Percentiles rank a stretch among this genome's conserved stretches.
phyloP scores from a whole-genome alignment of 2,329 filamentous ascomycete genomes.

The Sporothrix curviconia region DNA sequence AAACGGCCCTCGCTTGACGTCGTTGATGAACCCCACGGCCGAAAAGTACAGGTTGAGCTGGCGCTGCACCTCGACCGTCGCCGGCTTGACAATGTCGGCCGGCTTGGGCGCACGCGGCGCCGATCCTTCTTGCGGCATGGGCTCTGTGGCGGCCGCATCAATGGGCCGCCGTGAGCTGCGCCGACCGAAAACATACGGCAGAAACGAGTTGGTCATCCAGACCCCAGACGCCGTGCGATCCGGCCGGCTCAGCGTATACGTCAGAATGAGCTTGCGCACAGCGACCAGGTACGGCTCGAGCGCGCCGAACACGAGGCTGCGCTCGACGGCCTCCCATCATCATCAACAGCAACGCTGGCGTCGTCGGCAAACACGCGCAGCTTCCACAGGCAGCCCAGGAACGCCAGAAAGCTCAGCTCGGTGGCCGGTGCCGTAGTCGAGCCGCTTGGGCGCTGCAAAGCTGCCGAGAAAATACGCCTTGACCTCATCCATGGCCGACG shows the following conservation, averaged over 20 bases:
- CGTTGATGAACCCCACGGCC: conserved; percentile 92
- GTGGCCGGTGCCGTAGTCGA: conserved; percentile 96
- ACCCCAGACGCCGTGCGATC: conserved; percentile 96
- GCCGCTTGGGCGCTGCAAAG: conserved; percentile 77
- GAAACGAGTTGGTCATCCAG: conserved; percentile 94
- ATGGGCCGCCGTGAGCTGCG: conserved; percentile 79
- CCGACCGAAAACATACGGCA: conserved; percentile 95
- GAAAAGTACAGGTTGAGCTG: conserved; percentile 83
- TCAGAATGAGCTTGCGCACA: conserved; percentile 74
- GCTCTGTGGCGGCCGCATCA: conserved; percentile 39
- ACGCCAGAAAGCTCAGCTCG: conserved; percentile 92
- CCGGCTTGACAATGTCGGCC: conserved; percentile 57
- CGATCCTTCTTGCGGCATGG: conserved; percentile 74
- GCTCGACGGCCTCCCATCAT: conserved; percentile 60
- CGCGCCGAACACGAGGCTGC: conserved; percentile 72
- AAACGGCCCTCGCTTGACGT: conserved; percentile 93
- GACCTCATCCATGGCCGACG: conserved; percentile 54
- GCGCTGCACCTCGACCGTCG: conserved; percentile 59
- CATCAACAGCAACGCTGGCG: conserved; percentile 21
- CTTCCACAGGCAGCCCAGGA: conserved; percentile 86
- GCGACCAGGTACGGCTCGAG: conserved; percentile 83
- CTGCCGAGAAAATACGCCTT: conserved; percentile 72
- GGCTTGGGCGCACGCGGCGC: conserved; percentile 65
- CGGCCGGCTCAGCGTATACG: conserved; percentile 89
- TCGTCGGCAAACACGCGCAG: conserved; percentile 67